Percentiles rank a stretch among this genome's conserved stretches.
These are phyloP conservation scores for Xylaria sp. DNA, from an alignment of 2,329 filamentous ascomycete species.

Conservation along the genomic window DNA sequence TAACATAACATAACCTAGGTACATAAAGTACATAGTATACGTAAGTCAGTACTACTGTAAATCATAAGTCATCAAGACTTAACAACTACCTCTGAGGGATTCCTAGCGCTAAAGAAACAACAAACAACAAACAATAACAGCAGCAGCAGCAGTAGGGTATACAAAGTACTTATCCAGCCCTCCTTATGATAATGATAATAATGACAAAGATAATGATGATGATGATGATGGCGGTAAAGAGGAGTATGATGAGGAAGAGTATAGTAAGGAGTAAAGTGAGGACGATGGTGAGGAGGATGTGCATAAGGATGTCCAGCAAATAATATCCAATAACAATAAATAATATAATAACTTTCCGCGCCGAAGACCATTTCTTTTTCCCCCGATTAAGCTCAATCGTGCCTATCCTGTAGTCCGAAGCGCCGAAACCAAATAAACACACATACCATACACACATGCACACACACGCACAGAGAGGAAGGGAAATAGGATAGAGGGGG, in stretches of 20 bases:
- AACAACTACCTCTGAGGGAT: not conserved
- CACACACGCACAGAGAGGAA: not conserved
- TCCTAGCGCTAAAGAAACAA: too few relatives aligned
- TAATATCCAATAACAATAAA: not conserved
- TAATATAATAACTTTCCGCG: not conserved
- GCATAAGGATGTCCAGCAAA: not conserved
- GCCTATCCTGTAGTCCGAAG: not conserved
- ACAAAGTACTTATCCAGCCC: conserved; percentile 28
- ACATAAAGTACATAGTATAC: not conserved
- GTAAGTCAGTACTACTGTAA: not conserved
- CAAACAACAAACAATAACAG: not conserved
- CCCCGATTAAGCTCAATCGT: not conserved
- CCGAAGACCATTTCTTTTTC: not conserved
- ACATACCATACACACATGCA: not conserved
- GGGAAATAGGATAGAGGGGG: too few relatives aligned
- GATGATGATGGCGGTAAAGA: not conserved
- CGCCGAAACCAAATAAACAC: not conserved
- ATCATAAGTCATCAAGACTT: conserved; percentile 19
- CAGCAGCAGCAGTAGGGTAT: conserved; percentile 3
- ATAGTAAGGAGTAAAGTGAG: too few relatives aligned
- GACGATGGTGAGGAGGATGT: not conserved
- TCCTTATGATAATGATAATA: not conserved
- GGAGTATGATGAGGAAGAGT: not conserved
- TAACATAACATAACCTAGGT: not conserved
- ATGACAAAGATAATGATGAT: not conserved